Conservation (phyloP, 148 eudicot genomes). For the Rheum nobile region DNA sequence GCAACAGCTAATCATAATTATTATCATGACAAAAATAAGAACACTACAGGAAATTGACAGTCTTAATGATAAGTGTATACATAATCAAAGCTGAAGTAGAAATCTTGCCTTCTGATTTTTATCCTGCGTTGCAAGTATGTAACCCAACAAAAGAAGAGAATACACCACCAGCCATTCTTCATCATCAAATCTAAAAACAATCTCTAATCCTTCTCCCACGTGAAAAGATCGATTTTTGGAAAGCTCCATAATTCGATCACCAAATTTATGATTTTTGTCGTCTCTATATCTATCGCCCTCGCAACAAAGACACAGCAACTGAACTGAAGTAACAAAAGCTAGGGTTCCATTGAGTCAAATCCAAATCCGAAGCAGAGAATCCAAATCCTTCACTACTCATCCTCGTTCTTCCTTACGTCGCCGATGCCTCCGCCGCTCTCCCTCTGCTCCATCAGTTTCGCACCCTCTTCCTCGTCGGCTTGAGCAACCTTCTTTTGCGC, state of each 20-base stretch:
- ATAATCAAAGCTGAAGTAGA: background rate
- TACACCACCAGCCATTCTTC: slow-evolving; percentile 1
- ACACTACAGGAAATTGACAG: background rate
- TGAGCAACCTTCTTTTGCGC: slow-evolving; percentile 42
- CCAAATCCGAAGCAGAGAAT: background rate
- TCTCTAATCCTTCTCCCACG: background rate
- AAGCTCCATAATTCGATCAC: background rate
- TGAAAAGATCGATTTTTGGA: background rate
- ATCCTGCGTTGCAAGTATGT: background rate
- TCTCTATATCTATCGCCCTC: background rate
- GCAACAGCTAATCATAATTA: background rate
- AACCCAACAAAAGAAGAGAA: background rate
- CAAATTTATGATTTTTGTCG: background rate
- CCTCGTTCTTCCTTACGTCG: slow-evolving; percentile 27
- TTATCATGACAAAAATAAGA: background rate
- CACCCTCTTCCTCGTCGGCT: slow-evolving; percentile 39
- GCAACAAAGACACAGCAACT: background rate
- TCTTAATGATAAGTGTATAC: too few relatives aligned
- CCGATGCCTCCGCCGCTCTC: slow-evolving; percentile 14
- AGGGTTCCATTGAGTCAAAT: background rate
- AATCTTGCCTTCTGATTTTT: slow-evolving; percentile 1
- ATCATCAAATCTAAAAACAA: background rate
- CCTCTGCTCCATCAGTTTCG: slow-evolving; percentile 38
- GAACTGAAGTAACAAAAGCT: background rate
- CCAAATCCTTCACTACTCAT: slow-evolving; percentile 18